A percentile compares a stretch with the other conserved stretches of the same genome.
Conservation (phyloP, 768 basidiomycete species). For the Nidula microcarpa region DNA sequence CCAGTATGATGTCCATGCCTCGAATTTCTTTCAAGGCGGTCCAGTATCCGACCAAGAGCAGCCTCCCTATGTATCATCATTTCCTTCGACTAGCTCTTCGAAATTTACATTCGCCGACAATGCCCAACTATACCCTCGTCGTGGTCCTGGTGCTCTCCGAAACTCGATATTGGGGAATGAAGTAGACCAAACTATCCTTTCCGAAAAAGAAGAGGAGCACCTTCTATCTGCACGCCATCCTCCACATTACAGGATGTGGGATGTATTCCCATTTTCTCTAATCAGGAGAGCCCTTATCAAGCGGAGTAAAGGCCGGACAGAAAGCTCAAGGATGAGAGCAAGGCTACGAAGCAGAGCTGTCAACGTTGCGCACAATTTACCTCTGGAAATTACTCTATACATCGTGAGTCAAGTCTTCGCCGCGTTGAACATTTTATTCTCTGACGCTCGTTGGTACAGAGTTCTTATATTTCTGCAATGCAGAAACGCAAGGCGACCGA, state of each 20-base stretch:
- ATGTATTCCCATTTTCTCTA: constrained; percentile 69
- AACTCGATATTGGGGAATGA: too few species aligned
- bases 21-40: too few species aligned
- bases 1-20: too few species aligned
- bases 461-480: constrained; percentile 61
- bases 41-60: too few species aligned
- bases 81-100: too few species aligned
- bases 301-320: constrained; percentile 51
- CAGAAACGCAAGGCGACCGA: constrained; percentile 55
- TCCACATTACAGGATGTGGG: constrained; percentile 57
- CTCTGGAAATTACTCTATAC: constrained; percentile 68
- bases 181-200: constrained; percentile 14
- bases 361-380: constrained; percentile 50
- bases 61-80: too few species aligned
- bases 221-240: constrained; percentile 54
- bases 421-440: neutral
- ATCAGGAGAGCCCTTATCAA: constrained; percentile 43
- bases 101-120: too few species aligned
- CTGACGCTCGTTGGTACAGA: constrained; percentile 33
- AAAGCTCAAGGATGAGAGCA: constrained; percentile 50
- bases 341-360: constrained; percentile 38
- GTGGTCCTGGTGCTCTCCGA: too few species aligned
- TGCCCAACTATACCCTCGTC: too few species aligned
- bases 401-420: constrained; percentile 34
- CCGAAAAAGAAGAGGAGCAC: constrained; percentile 38